phyloP scores from a whole-genome alignment of 2,329 filamentous ascomycete species.

The Macrophomina pseudophaseolina region DNA sequence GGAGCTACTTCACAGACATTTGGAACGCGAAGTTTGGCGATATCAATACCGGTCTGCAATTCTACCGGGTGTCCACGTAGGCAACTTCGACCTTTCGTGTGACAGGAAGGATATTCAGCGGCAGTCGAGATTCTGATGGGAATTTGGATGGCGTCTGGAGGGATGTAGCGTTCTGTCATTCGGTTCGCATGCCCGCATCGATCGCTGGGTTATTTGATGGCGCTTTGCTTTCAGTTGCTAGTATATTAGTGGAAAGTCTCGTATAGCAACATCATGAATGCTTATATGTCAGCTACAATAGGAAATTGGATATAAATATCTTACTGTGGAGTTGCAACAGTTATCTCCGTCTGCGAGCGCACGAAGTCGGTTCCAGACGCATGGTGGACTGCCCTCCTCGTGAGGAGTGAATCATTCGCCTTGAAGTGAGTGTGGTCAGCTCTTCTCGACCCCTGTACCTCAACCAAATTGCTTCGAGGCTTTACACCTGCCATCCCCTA shows the following conservation, averaged over 20 bases:
- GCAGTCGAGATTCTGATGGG: neutral
- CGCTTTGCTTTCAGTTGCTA: neutral
- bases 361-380: no score
- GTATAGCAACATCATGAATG: no score
- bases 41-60: slow-evolving; percentile 49
- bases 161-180: neutral
- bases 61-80: slow-evolving; percentile 32
- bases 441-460: no score
- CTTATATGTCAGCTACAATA: no score
- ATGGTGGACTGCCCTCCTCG: no score
- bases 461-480: no score
- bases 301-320: no score
- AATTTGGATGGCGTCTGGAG: neutral
- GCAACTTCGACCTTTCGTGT: neutral
- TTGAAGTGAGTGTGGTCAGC: no score
- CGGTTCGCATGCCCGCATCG: neutral
- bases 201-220: neutral
- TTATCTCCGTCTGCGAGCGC: no score
- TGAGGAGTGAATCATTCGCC: no score
- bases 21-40: slow-evolving; percentile 50
- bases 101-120: neutral
- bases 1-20: slow-evolving; percentile 52
- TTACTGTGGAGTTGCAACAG: no score
- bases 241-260: neutral
- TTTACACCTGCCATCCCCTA: no score